Base-by-base conservation (phyloP, 352 stramenopile species). In the Globisporangium nunn region DNA sequence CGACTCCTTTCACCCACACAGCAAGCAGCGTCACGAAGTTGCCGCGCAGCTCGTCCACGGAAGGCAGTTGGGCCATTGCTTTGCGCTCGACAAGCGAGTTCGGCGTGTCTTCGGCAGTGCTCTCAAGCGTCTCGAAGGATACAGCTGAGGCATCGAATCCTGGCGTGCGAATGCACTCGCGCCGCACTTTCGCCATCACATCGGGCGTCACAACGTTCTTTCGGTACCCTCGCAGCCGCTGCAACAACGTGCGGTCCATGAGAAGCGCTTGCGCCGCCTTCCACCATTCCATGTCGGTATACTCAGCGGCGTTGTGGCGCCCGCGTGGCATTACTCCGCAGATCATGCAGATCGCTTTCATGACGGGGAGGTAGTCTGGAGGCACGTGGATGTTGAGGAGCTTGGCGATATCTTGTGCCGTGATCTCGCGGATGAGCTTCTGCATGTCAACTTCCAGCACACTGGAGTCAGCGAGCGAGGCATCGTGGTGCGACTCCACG, bases 201-300 rank as follows among this genome's bases (percentile, higher is more conserved):
- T 93, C 81, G 1, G 81, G 61, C 0, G 75, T 69, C 29, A 91
- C 60, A 1, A 44, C 50, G 18, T 81, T 74, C 18, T 85, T 69
- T 0, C 72, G 66, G 54, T 88, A 88, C 0, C 71, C 61, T 4
- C 82, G 64, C 35, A 93, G 54, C 6, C 74, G 70, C 40, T 79
- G 75, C 17, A 93, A 49, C 8, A 93, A 54, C 43, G 67, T 77
- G 28, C 83, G 75, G 58, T 93, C 81, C 81, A 93, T 93, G 15
- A 93, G 66, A 57, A 93, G 49, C 10, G 83, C 81, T 53, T 93
- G 83, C 12, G 75, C 74, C 0, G 80, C 81, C 51, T 89, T 88
- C 82, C 80, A 91, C 82, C 82, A 93, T 49, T 93, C 82, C 15
- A 78, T 54, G 54, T 82, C 78, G 2, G 74, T 87, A 60, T 91